Conservation (phyloP, 352 stramenopile genomes). For the Phytophthora cryptogea region DNA sequence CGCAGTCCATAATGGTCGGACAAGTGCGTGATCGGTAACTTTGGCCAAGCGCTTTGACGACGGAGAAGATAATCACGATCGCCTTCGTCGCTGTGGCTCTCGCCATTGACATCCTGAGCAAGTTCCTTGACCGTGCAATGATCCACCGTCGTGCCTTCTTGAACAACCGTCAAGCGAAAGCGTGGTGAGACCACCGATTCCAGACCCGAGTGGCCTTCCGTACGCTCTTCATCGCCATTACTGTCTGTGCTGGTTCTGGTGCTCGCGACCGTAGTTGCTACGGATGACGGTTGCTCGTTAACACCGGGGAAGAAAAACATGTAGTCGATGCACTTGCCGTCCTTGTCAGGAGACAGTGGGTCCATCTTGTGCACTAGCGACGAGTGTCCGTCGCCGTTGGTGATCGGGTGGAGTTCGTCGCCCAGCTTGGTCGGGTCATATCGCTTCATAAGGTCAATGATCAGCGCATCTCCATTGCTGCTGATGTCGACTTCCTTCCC, state of each 20-base stretch:
- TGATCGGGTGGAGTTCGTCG: conserved; percentile 68
- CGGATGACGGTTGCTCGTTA: conserved; percentile 25
- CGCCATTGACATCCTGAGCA: conserved; percentile 20
- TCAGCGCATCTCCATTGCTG: conserved; percentile 15
- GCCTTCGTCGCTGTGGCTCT: conserved; percentile 19
- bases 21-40: conserved; percentile 74
- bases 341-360: conserved; percentile 47
- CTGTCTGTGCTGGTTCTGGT: conserved; percentile 15
- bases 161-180: conserved; percentile 49
- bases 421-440: conserved; percentile 54
- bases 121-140: conserved; percentile 53
- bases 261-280: conserved; percentile 5
- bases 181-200: conserved; percentile 17
- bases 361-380: conserved; percentile 56
- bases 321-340: conserved; percentile 89
- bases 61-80: conserved; percentile 17
- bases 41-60: conserved; percentile 2
- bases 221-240: conserved; percentile 9
- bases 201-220: conserved; percentile 30
- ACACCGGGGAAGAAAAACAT: conserved; percentile 72
- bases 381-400: conserved; percentile 80
- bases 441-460: conserved; percentile 77
- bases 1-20: conserved; percentile 80
- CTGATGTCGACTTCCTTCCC: conserved; percentile 16
- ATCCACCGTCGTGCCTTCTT: conserved; percentile 57